Evolutionary conservation across 2,329 filamentous ascomycete species (phyloP).

Genomic region (Scedosporium apiospermum): DNA sequence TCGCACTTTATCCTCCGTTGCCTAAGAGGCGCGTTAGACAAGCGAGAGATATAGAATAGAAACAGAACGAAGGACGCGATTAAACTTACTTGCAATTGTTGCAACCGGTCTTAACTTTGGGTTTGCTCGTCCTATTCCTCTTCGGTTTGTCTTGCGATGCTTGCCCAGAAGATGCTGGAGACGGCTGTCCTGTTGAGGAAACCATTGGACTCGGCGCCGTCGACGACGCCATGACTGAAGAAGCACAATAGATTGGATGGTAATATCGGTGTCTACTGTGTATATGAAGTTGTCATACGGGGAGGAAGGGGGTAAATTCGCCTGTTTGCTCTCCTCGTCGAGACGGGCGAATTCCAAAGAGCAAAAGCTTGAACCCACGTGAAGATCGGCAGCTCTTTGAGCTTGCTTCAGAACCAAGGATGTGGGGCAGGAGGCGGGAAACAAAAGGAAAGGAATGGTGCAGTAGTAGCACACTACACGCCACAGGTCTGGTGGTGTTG

Average conservation of each 20-base stretch:
- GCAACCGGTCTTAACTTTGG: constrained; percentile 59
- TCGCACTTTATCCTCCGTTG: constrained; percentile 57
- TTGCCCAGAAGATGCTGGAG: not conserved
- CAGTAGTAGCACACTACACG: not conserved
- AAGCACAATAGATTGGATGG: not conserved
- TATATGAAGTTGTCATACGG: not conserved
- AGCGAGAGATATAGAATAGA: not conserved
- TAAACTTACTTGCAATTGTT: constrained; percentile 53
- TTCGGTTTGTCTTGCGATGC: constrained; percentile 18
- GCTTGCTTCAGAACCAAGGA: not conserved
- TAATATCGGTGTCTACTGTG: not conserved
- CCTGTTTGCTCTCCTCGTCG: not conserved
- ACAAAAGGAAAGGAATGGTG: not conserved
- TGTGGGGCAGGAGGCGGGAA: not conserved
- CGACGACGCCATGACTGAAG: not conserved
- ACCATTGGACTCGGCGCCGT: not conserved
- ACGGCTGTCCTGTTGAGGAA: not conserved
- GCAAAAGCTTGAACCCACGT: not conserved
- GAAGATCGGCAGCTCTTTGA: not conserved
- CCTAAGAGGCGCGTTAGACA: constrained; percentile 22
- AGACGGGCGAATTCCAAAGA: not conserved
- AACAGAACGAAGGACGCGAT: not conserved
- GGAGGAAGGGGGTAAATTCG: not conserved
- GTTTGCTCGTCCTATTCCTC: constrained; percentile 42
- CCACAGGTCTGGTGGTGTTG: not conserved